Percentiles rank a stretch among this genome's conserved stretches.
Conservation (phyloP, 139 green algal genomes). For the Chlamydomonas urium region DNA sequence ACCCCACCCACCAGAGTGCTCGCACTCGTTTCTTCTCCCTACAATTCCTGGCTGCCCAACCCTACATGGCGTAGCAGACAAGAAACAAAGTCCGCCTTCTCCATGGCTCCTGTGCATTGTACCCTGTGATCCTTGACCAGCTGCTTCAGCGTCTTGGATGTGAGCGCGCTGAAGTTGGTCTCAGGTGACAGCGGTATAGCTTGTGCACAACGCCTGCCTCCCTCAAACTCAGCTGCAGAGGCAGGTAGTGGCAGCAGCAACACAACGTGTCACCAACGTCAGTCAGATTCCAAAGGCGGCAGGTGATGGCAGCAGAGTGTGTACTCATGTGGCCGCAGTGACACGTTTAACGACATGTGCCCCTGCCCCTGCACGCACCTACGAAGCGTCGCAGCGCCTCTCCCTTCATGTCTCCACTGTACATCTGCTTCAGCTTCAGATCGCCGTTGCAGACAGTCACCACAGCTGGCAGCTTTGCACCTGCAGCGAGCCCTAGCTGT, state of each 20-base stretch:
- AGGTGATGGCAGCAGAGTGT: no score
- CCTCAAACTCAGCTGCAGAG: constrained; percentile 4
- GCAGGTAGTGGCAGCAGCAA: no score
- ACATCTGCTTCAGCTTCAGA: constrained; percentile 33
- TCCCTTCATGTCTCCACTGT: constrained; percentile 17
- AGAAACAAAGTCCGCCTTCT: constrained; percentile 16
- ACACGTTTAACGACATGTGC: no score
- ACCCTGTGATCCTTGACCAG: constrained; percentile 3
- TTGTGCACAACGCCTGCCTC: not conserved
- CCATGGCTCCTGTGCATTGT: constrained; percentile 4
- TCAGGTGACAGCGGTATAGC: not conserved
- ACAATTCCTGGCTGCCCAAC: no score
- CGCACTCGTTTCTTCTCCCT: no score
- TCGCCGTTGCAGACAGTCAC: constrained; percentile 77
- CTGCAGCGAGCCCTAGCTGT: not conserved
- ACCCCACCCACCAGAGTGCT: no score
- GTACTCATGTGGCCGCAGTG: no score
- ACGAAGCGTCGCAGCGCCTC: not conserved
- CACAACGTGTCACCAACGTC: no score
- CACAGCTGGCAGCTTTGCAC: constrained; percentile 45
- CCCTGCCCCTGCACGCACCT: no score
- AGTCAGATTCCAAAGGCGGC: no score
- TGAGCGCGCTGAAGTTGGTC: constrained; percentile 1
- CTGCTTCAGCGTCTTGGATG: not conserved
- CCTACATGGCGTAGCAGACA: no score